These are phyloP conservation scores for Eucalyptus curtisii DNA, from an alignment of 345 rosid species.

Conservation along the genomic window DNA sequence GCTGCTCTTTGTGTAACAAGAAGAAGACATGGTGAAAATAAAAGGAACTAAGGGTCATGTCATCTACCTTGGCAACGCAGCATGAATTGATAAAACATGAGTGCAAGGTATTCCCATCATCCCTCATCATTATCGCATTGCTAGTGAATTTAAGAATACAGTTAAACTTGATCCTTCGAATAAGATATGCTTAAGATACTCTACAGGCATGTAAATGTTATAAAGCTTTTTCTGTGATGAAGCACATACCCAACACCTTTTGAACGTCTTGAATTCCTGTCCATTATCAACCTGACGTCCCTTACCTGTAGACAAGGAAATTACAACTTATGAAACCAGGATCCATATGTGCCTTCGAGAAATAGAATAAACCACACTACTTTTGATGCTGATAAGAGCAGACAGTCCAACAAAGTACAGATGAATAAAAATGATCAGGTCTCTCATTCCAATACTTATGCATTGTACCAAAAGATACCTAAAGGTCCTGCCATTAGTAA, in stretches of 20 bases:
- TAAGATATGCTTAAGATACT: slow-evolving; percentile 37
- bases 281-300: slow-evolving; percentile 97
- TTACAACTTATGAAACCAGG: background rate
- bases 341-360: background rate
- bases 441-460: background rate
- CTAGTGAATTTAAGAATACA: slow-evolving; percentile 94
- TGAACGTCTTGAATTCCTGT: slow-evolving; percentile 88
- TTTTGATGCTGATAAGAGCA: background rate
- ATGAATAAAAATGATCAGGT: background rate
- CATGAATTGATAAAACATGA: slow-evolving; percentile 96
- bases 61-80: slow-evolving; percentile 87
- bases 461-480: background rate
- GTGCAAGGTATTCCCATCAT: slow-evolving; percentile 90
- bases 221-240: background rate
- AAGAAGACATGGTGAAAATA: slow-evolving; percentile 20
- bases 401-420: background rate
- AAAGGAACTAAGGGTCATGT: slow-evolving; percentile 53
- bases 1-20: slow-evolving; percentile 14
- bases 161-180: slow-evolving; percentile 72
- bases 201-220: slow-evolving; percentile 14
- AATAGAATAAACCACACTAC: background rate
- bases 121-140: slow-evolving; percentile 97
- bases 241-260: slow-evolving; percentile 94
- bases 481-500: background rate
- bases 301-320: slow-evolving; percentile 55